Evolutionary conservation across 2,329 filamentous ascomycete species (phyloP), one percentile per base, ranked within the genome.

Genomic region (Setomelanomma holmii): DNA sequence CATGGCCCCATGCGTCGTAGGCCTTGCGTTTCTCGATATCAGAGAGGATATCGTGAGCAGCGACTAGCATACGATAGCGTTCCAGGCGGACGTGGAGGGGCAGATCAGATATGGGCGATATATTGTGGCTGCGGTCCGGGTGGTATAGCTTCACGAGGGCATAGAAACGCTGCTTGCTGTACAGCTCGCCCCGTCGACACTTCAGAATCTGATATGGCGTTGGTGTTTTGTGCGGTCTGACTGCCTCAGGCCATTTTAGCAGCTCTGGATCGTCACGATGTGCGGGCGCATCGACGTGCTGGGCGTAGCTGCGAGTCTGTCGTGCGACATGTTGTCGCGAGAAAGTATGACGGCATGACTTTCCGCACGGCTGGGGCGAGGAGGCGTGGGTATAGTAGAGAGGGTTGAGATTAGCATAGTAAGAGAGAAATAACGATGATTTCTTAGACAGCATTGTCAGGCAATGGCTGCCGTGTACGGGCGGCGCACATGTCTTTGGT

Each of bases 131-230:
- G 53, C 84, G 85, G 74, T 99, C 95, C 0, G 95, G 95, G 70
- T 99, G 95, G 78, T 99, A 99, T 40, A 96, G 81, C 79, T 98
- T 99, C 51, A 96, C 95, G 45, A 99, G 85, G 68, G 93, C 84
- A 75, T 96, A 95, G 81, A 92, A 99, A 53, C 86, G 86, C 38
- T 82, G 78, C 76, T 99, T 98, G 56, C 85, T 88, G 75, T 99
- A 98, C 1, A 86, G 83, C 12, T 85, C 86, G 51, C 79, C 79
- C 62, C 78, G 84, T 47, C 79, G 76, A 58, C 84, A 78, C 24
- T 84, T 80, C 67, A 98, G 87, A 69, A 99, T 90, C 68, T 98
- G 90, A 78, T 99, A 98, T 1, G 95, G 95, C 0, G 93, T 93
- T 1, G 90, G 90, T 21, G 73, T 68, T 14, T 72, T 58, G 40